Base-by-base conservation (phyloP, 73 alveolate species). In the Blepharisma stoltei region DNA sequence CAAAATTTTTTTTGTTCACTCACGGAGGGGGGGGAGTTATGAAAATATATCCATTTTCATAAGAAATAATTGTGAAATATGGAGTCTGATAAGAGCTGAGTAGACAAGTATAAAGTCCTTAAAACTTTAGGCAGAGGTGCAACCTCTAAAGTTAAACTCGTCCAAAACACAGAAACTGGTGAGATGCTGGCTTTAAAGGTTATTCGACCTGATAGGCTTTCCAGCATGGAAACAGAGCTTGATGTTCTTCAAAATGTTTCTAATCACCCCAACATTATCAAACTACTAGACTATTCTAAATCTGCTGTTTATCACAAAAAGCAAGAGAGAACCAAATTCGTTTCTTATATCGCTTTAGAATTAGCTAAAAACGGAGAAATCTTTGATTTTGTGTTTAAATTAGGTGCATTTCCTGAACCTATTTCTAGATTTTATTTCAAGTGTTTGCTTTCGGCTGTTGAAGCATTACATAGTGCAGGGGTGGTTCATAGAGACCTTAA, bases 381-480 rank as follows among this genome's bases (percentile, higher is more conserved):
- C 49, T 73, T 73, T 54, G 82, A 73, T 23, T 69, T 18, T 43
- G n/a, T 73, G 60, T 54, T 47, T 14, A 14, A 54, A 45, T 46
- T 54, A 9, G 82, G 78, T 7, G 47, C 82, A 11, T 73, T 50
- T 47, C 48, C 78, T 20, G 82, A 73, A 27, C 18, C 50, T 1
- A 50, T 50, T 18, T 1, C 78, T 25, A 11, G 76, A 45, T 9
- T 8, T 9, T 73, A 18, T 18, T 73, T 73, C 78, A 54, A 23
- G 32, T 71, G 75, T 14, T 70, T 81, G 7, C 76, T 81, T 14
- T 20, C 48, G 37, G 83, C 81, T 6, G 54, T 81, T 11, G 89
- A 81, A 43, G 82, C 55, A 21, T 18, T 77, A 54, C 89, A 81
- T 49, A n/a, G 37, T 20, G 25, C 70, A 25, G 83, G 83, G 4